A percentile compares a stretch with the other conserved stretches of the same genome.
Conservation (phyloP, 768 basidiomycete species). For the Saitozyma sp. region DNA sequence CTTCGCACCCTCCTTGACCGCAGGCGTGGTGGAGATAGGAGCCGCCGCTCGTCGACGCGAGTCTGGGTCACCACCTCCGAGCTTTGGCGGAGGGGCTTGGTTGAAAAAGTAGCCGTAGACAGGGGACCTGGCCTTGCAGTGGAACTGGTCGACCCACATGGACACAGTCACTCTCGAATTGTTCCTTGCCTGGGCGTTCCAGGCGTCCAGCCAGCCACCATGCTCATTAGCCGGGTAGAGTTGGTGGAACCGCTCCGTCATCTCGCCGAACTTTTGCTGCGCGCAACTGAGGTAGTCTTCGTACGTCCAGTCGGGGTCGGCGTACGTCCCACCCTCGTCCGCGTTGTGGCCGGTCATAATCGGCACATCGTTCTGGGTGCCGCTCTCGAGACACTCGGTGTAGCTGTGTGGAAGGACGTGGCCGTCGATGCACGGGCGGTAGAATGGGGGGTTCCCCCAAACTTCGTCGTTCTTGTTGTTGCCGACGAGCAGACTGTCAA, state of each 20-base stretch:
- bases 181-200: neutral
- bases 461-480: neutral
- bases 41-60: neutral
- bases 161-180: neutral
- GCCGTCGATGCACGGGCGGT: neutral
- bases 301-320: neutral
- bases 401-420: slow-evolving; percentile 1
- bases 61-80: neutral
- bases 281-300: neutral
- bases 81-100: neutral
- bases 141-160: neutral
- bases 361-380: slow-evolving; percentile 1
- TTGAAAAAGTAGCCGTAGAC: neutral
- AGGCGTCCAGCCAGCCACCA: neutral
- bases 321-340: slow-evolving; percentile 5
- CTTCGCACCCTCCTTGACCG: too few relatives aligned
- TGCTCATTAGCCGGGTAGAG: neutral
- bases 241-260: neutral
- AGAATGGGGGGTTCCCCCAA: slow-evolving; percentile 3
- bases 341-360: neutral
- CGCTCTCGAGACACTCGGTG: neutral
- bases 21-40: neutral
- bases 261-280: neutral
- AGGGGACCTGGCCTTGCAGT: neutral
- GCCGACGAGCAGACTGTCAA: neutral